Conservation (phyloP, 768 basidiomycete species). For the Ephemerocybe angulata region DNA sequence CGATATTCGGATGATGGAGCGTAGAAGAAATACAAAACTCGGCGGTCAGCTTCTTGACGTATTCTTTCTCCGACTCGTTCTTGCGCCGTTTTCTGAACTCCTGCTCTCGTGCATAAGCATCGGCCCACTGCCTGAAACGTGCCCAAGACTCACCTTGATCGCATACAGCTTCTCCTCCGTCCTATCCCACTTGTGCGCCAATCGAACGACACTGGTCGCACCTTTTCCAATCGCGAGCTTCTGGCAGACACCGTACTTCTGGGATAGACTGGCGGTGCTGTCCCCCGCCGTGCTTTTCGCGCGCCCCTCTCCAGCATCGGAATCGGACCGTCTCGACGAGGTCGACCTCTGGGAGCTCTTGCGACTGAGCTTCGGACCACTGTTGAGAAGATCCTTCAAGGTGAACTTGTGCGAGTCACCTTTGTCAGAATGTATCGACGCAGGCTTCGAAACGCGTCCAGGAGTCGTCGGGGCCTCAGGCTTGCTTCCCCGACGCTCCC, state of each 20-base stretch:
- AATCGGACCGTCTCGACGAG: constrained; percentile 62
- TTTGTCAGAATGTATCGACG: constrained; percentile 50
- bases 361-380: constrained; percentile 71
- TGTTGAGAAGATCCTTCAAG: constrained; percentile 73
- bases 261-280: constrained; percentile 47
- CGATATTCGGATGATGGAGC: constrained; percentile 88
- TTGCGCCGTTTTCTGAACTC: constrained; percentile 98
- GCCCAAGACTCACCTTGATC: constrained; percentile 70
- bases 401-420: constrained; percentile 66
- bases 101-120: constrained; percentile 36
- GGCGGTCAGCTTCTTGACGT: constrained; percentile 98
- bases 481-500: constrained; percentile 26
- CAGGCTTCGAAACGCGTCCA: constrained; percentile 29
- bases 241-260: constrained; percentile 97
- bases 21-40: constrained; percentile 99
- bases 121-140: not conserved
- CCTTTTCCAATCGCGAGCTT: constrained; percentile 97
- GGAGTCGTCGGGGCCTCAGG: constrained; percentile 21
- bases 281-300: constrained; percentile 42
- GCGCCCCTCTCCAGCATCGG: constrained; percentile 41
- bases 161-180: constrained; percentile 96
- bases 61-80: constrained; percentile 98
- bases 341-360: constrained; percentile 68
- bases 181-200: constrained; percentile 99
- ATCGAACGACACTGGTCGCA: constrained; percentile 93